These are phyloP conservation scores for Marsdenia floribunda DNA, from an alignment of 257 asterid genomes.

Conservation along the genomic window DNA sequence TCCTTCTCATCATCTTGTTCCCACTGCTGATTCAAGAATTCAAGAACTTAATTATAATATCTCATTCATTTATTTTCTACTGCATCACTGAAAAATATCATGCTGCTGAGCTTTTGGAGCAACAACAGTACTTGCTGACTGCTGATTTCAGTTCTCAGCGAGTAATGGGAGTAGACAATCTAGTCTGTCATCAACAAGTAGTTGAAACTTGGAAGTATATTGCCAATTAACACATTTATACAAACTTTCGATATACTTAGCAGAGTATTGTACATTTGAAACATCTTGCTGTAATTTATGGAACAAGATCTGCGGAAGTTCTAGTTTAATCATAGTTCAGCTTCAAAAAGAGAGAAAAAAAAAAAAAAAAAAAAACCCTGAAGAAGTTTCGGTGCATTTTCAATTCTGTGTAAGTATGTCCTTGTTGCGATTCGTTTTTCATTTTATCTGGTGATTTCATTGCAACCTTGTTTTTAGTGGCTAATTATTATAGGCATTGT, in stretches of 20 bases:
- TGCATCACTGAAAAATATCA: not conserved
- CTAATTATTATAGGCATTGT: no score
- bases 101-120: not conserved
- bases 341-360: not conserved
- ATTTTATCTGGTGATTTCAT: no score
- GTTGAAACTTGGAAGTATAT: not conserved
- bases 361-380: not conserved
- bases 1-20: not conserved
- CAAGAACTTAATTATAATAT: not conserved
- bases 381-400: not conserved
- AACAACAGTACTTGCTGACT: not conserved
- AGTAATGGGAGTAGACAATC: not conserved
- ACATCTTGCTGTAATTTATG: not conserved
- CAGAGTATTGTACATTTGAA: not conserved
- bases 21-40: constrained; percentile 6
- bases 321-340: not conserved
- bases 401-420: not conserved
- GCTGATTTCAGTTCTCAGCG: not conserved
- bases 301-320: not conserved
- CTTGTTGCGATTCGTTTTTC: no score
- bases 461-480: no score
- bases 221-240: not conserved
- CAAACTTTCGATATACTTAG: not conserved
- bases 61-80: not conserved
- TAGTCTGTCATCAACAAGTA: not conserved